Evolutionary conservation across 345 rosid genomes (phyloP).

Genomic region (Murraya paniculata): DNA sequence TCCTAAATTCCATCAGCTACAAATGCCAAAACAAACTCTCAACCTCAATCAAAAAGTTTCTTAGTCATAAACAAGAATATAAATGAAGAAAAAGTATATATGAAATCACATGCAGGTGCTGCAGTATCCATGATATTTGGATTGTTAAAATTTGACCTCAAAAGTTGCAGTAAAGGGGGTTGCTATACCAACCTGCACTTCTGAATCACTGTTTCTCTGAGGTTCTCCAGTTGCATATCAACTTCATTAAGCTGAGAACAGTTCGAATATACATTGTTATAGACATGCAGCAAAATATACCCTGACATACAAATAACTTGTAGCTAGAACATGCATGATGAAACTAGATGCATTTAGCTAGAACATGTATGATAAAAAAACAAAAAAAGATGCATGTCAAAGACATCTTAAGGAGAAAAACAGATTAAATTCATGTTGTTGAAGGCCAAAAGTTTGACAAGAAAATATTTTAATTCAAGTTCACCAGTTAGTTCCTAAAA

Average conservation of each 20-base stretch:
- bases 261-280: slow-evolving; percentile 10
- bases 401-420: neutral
- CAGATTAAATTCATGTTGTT: neutral
- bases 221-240: slow-evolving; percentile 55
- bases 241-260: slow-evolving; percentile 56
- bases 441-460: neutral
- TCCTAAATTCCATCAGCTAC: neutral
- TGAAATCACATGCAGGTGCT: neutral
- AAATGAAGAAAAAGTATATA: neutral
- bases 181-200: slow-evolving; percentile 56
- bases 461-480: neutral
- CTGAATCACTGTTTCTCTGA: slow-evolving; percentile 56
- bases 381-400: neutral
- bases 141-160: neutral
- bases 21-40: neutral
- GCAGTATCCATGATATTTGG: neutral
- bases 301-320: neutral
- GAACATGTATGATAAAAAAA: neutral
- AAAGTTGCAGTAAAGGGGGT: neutral
- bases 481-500: neutral
- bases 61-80: neutral
- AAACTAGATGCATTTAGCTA: neutral
- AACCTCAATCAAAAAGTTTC: neutral
- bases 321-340: neutral
- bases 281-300: neutral